phyloP scores from a whole-genome alignment of 2,329 filamentous ascomycete genomes.

The Chalaropsis ovoidea region DNA sequence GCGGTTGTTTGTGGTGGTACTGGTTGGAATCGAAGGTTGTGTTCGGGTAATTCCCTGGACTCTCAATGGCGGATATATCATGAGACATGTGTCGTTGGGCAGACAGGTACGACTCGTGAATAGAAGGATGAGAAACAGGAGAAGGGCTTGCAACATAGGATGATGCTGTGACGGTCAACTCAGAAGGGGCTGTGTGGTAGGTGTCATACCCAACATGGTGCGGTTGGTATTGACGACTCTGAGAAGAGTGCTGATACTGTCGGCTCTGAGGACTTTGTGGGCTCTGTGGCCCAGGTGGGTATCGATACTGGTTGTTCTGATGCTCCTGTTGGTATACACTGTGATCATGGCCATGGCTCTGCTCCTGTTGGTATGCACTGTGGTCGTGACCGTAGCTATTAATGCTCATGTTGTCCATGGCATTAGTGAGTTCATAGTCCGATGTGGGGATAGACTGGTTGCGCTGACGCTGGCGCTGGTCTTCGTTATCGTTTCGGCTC shows the following conservation, averaged over 20 bases:
- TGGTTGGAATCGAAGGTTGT: background rate
- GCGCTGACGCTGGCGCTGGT: background rate
- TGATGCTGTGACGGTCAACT: background rate
- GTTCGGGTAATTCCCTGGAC: background rate
- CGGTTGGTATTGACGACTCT: background rate
- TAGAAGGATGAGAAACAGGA: background rate
- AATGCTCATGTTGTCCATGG: background rate
- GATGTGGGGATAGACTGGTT: background rate
- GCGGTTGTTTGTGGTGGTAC: background rate
- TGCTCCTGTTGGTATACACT: background rate
- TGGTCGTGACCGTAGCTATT: background rate
- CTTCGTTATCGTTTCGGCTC: background rate
- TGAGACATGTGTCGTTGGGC: background rate
- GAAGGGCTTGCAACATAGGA: background rate
- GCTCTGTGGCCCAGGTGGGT: background rate
- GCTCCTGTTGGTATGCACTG: background rate
- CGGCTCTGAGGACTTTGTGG: background rate
- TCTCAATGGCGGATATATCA: background rate
- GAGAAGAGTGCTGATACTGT: background rate
- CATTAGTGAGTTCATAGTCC: background rate
- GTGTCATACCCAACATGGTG: background rate
- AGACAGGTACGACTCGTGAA: background rate
- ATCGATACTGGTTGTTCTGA: background rate
- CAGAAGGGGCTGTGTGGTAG: background rate
- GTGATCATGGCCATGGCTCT: background rate